Percentiles rank a stretch among this genome's conserved stretches.
Conservation (phyloP, 2,329 filamentous ascomycete species). For the Cadophora malorum region DNA sequence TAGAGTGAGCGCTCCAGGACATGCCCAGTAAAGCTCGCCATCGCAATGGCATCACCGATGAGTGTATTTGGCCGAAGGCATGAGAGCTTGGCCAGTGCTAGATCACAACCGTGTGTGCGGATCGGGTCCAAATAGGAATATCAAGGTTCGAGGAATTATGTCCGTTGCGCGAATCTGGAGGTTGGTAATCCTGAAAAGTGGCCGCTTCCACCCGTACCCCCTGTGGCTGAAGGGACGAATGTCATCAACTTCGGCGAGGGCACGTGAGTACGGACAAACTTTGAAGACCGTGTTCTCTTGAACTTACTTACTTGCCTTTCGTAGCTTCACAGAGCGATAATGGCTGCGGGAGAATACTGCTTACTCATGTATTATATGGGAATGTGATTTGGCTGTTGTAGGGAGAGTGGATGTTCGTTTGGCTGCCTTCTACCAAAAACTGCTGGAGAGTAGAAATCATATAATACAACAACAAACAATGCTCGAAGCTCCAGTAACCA, state of each 20-base stretch:
- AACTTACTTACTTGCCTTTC: too few species aligned
- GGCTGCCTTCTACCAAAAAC: not conserved
- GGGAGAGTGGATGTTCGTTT: not conserved
- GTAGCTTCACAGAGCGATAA: not conserved
- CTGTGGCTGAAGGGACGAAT: not conserved
- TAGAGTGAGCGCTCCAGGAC: slow-evolving; percentile 35
- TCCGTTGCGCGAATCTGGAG: not conserved
- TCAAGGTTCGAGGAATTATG: not conserved
- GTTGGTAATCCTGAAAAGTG: slow-evolving; percentile 19
- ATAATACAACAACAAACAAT: not conserved
- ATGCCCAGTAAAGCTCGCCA: slow-evolving; percentile 40
- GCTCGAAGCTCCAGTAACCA: not conserved
- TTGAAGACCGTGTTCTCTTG: not conserved
- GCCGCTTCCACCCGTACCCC: slow-evolving; percentile 9
- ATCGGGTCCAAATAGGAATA: not conserved
- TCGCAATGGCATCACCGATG: slow-evolving; percentile 47
- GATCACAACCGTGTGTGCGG: slow-evolving; percentile 14
- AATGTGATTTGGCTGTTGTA: not conserved
- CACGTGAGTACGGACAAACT: slow-evolving; percentile 6
- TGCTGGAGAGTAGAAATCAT: not conserved
- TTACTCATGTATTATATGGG: not conserved
- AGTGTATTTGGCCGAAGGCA: slow-evolving; percentile 42
- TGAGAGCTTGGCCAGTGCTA: slow-evolving; percentile 39
- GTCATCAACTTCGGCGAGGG: slow-evolving; percentile 11
- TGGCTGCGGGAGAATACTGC: not conserved